Percentiles rank a stretch among this genome's conserved stretches.
These are phyloP conservation scores for Hawksworthiomyces lignivorus DNA, from an alignment of 2,329 filamentous ascomycete species.

Conservation along the genomic window DNA sequence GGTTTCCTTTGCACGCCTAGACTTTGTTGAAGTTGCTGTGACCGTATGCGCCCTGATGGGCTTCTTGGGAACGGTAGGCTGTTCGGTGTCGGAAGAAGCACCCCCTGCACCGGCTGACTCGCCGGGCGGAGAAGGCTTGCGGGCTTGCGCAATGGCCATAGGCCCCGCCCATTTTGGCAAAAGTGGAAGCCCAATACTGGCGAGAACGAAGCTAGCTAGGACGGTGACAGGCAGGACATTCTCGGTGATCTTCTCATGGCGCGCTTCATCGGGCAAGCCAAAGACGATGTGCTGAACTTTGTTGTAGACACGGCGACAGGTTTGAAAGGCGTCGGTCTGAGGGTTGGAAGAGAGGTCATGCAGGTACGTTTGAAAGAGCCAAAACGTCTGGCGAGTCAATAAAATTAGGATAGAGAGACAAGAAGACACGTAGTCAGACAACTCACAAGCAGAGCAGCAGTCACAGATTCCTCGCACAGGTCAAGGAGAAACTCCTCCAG, in stretches of 20 bases:
- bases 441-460: constrained; percentile 70
- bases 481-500: constrained; percentile 82
- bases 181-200: constrained; percentile 65
- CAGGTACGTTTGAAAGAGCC: constrained; percentile 83
- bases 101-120: constrained; percentile 35
- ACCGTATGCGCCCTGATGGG: constrained; percentile 64
- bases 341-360: constrained; percentile 72
- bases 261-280: constrained; percentile 60
- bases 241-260: constrained; percentile 70
- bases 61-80: constrained; percentile 30
- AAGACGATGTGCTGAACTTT: constrained; percentile 85
- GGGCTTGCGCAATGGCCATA: constrained; percentile 71
- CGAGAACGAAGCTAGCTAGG: constrained; percentile 71
- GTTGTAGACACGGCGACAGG: constrained; percentile 77
- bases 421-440: no score
- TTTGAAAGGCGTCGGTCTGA: constrained; percentile 70
- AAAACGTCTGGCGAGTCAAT: constrained; percentile 59
- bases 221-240: constrained; percentile 75
- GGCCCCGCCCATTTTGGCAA: constrained; percentile 74
- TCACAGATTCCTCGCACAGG: constrained; percentile 80
- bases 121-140: constrained; percentile 60
- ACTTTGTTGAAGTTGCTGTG: constrained; percentile 39
- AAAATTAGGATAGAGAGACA: background rate
- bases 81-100: constrained; percentile 7
- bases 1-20: constrained; percentile 40